A percentile compares a stretch with the other conserved stretches of the same genome.
Conservation (phyloP, 2,329 filamentous ascomycete species). For the Elsinoe arachidis region DNA sequence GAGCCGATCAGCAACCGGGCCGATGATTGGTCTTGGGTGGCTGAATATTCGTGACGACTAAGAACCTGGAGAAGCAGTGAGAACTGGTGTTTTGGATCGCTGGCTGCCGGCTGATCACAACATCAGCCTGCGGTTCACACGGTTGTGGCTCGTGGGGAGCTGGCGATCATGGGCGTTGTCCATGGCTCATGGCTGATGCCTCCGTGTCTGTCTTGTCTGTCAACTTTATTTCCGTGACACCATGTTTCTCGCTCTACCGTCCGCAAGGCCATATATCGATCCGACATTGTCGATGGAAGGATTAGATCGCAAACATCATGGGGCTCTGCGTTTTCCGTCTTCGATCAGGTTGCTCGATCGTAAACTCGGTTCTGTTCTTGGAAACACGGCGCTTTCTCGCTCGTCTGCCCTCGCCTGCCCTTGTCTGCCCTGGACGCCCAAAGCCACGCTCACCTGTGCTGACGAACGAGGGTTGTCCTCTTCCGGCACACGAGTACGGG, state of each 20-base stretch:
- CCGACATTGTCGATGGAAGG: not conserved
- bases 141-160: conserved; percentile 6
- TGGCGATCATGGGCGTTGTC: not conserved
- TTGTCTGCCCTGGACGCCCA: not conserved
- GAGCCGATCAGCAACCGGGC: conserved; percentile 4
- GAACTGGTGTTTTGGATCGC: conserved; percentile 2
- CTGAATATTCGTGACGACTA: conserved; percentile 2
- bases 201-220: not conserved
- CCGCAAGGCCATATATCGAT: not conserved
- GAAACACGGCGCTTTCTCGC: not conserved
- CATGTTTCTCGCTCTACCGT: not conserved
- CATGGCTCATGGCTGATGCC: no score
- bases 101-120: conserved; percentile 6
- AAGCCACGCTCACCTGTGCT: not conserved
- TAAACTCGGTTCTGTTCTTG: conserved; percentile 2
- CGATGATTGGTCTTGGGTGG: not conserved
- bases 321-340: not conserved
- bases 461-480: not conserved
- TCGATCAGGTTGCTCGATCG: not conserved
- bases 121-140: not conserved
- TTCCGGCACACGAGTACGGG: not conserved
- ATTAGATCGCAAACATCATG: conserved; percentile 1
- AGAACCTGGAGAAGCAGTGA: conserved; percentile 4
- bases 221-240: not conserved
- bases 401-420: not conserved